A percentile compares a stretch with the other conserved stretches of the same genome.
Evolutionary conservation across 1,284 basidiomycete genomes (phyloP).

Genomic region (Ceratobasidium theobromae): DNA sequence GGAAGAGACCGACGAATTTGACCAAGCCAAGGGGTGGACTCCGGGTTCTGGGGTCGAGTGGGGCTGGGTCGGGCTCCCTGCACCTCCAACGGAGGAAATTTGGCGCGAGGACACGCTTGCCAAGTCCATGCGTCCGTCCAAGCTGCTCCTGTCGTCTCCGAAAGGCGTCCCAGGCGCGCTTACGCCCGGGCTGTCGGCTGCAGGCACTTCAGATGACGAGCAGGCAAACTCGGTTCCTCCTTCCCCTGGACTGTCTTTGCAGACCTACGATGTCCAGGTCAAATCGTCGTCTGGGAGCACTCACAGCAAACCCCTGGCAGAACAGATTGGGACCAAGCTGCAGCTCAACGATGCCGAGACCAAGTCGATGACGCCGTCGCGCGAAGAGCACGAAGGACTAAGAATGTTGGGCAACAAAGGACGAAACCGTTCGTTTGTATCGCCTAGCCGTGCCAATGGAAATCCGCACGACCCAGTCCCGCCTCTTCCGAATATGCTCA

Average conservation of each 20-base stretch:
- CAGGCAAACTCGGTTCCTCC: background rate
- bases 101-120: background rate
- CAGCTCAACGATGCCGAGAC: too few relatives aligned
- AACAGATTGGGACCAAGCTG: too few relatives aligned
- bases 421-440: background rate
- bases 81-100: constrained; percentile 24
- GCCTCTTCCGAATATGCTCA: background rate
- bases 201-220: background rate
- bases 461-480: background rate
- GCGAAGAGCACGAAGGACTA: too few relatives aligned
- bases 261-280: background rate
- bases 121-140: background rate
- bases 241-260: background rate
- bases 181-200: constrained; percentile 6
- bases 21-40: constrained; percentile 43
- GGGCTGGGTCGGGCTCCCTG: constrained; percentile 39
- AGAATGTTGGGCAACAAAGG: too few relatives aligned
- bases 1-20: constrained; percentile 43
- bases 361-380: too few relatives aligned
- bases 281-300: too few relatives aligned
- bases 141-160: background rate
- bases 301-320: too few relatives aligned
- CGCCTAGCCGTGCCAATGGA: background rate
- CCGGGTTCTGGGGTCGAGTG: constrained; percentile 42
- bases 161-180: background rate